phyloP scores from a whole-genome alignment of 768 basidiomycete species.

The Lactarius sanguifluus region DNA sequence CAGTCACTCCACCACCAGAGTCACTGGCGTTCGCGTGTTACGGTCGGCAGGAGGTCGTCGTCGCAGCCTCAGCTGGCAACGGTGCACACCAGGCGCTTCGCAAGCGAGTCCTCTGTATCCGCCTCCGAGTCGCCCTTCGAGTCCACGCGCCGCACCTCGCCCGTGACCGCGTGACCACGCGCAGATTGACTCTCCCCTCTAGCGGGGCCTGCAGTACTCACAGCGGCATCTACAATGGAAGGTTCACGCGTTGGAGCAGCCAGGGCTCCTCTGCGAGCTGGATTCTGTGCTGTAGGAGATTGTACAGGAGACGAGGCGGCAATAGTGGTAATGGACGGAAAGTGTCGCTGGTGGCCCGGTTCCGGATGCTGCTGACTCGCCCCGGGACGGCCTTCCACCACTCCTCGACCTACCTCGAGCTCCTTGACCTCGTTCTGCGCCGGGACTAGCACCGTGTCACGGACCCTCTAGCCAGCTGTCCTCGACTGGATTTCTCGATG shows the following conservation, averaged over 20 bases:
- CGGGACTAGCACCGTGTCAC: constrained; percentile 51
- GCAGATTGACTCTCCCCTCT: constrained; percentile 6
- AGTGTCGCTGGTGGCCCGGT: too few species aligned
- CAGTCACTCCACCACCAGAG: constrained; percentile 12
- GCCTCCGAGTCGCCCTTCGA: neutral
- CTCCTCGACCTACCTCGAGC: constrained; percentile 59
- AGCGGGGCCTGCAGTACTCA: neutral
- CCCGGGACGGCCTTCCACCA: constrained; percentile 51
- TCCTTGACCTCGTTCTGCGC: constrained; percentile 64
- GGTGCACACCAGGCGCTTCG: constrained; percentile 23
- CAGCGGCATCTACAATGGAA: neutral
- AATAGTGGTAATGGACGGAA: constrained; percentile 5
- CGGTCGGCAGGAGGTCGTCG: neutral
- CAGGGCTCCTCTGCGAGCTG: constrained; percentile 20
- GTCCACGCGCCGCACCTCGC: constrained; percentile 16
- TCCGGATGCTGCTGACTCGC: neutral
- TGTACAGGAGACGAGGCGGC: constrained; percentile 32
- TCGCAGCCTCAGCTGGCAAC: neutral
- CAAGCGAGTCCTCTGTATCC: constrained; percentile 22
- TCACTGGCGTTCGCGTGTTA: neutral
- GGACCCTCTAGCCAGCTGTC: constrained; percentile 61
- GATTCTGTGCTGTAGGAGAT: constrained; percentile 32
- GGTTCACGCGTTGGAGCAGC: constrained; percentile 2
- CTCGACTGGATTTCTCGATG: constrained; percentile 64
- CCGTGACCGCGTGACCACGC: constrained; percentile 29